Evolutionary conservation across 2,329 filamentous ascomycete genomes (phyloP).

Genomic region (Pezicula carpinea): DNA sequence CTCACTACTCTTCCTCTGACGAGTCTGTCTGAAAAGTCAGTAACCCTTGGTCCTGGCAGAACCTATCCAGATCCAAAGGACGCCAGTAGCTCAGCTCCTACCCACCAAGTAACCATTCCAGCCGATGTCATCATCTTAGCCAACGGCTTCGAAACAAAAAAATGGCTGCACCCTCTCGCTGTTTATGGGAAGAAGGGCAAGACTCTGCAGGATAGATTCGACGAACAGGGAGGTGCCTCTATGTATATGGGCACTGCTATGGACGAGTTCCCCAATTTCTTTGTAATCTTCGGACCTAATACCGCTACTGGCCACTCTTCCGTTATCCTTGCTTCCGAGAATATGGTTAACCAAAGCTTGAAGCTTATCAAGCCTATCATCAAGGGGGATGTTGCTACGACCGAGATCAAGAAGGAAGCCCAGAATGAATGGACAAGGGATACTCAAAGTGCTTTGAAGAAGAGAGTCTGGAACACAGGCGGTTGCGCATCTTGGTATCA

Average conservation of each 20-base stretch:
- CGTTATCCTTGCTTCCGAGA: conserved; percentile 52
- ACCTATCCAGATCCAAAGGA: conserved; percentile 34
- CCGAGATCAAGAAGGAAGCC: conserved; percentile 44
- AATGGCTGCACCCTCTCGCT: conserved; percentile 49
- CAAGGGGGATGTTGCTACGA: conserved; percentile 36
- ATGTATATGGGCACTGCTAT: conserved; percentile 54
- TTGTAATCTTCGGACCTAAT: conserved; percentile 55
- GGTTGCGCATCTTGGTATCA: conserved; percentile 47
- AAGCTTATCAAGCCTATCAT: conserved; percentile 50
- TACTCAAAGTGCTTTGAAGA: conserved; percentile 40
- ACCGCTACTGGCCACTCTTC: conserved; percentile 52
- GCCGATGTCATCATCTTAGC: conserved; percentile 55
- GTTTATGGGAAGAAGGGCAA: conserved; percentile 44
- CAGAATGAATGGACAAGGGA: conserved; percentile 42
- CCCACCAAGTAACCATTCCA: conserved; percentile 37
- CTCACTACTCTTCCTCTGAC: conserved; percentile 48
- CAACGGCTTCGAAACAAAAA: conserved; percentile 51
- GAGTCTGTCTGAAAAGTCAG: conserved; percentile 39
- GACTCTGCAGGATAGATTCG: conserved; percentile 47
- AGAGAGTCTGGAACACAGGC: conserved; percentile 41
- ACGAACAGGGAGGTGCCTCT: conserved; percentile 49
- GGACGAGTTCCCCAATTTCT: conserved; percentile 56
- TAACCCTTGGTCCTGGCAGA: conserved; percentile 45
- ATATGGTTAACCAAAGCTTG: conserved; percentile 49
- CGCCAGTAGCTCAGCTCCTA: conserved; percentile 15